Conservation (phyloP, 2,329 filamentous ascomycete genomes). For the Fusarium citri region DNA sequence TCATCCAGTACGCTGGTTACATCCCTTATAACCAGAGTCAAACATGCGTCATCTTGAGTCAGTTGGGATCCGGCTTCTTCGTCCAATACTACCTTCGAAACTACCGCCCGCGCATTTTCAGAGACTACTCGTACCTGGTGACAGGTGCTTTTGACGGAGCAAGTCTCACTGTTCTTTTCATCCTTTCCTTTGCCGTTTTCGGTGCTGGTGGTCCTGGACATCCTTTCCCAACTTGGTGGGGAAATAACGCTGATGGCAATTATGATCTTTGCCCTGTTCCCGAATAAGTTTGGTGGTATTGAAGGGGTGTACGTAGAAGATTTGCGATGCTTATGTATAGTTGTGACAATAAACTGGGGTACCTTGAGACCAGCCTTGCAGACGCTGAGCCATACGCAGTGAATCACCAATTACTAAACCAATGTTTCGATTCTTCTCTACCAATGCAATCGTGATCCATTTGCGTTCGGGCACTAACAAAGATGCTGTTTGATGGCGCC, state of each 20-base stretch:
- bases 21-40: conserved; percentile 67
- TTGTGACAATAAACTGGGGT: too few species aligned
- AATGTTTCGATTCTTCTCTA: too few species aligned
- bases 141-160: conserved; percentile 66
- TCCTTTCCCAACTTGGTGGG: conserved; percentile 66
- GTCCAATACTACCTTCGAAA: conserved; percentile 65
- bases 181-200: conserved; percentile 67
- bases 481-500: fast-evolving
- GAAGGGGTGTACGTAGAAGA: background rate
- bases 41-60: conserved; percentile 65
- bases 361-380: too few species aligned
- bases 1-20: conserved; percentile 65
- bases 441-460: too few species aligned
- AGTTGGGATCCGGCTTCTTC: conserved; percentile 59
- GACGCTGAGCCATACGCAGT: too few species aligned
- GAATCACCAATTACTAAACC: too few species aligned
- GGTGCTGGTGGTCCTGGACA: conserved; percentile 59
- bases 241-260: conserved; percentile 61
- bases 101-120: conserved; percentile 63
- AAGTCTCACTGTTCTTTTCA: conserved; percentile 60
- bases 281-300: conserved; percentile 42
- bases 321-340: too few species aligned
- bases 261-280: conserved; percentile 60
- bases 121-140: conserved; percentile 65
- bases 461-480: too few species aligned